Percentiles rank a stretch among this genome's conserved stretches.
Conservation (phyloP, 1,284 basidiomycete species). For the Malassezia sp. region DNA sequence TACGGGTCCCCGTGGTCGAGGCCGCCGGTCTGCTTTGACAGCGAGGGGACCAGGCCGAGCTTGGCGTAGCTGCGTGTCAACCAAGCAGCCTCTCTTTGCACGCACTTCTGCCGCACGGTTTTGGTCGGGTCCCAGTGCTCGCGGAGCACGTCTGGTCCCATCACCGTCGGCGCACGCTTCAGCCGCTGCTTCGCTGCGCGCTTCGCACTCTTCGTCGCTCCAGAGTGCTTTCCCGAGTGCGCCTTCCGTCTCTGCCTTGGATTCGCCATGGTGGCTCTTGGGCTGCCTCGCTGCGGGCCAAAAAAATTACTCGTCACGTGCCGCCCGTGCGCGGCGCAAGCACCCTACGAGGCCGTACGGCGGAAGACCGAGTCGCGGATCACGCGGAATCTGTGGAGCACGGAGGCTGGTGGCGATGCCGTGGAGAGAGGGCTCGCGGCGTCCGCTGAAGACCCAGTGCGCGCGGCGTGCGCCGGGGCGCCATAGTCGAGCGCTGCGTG, state of each 20-base stretch:
- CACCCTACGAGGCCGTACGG: background rate
- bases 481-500: conserved; percentile 1
- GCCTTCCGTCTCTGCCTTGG: conserved; percentile 75
- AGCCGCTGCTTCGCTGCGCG: conserved; percentile 61
- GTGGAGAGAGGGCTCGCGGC: no score
- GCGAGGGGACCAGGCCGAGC: conserved; percentile 57
- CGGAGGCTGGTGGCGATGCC: background rate
- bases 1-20: conserved; percentile 19
- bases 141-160: conserved; percentile 69
- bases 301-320: no score
- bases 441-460: no score
- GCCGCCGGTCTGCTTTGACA: conserved; percentile 24
- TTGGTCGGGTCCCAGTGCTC: conserved; percentile 77
- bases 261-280: conserved; percentile 65
- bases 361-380: background rate
- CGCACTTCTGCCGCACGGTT: conserved; percentile 86
- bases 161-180: conserved; percentile 53
- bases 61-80: conserved; percentile 58
- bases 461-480: background rate
- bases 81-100: background rate
- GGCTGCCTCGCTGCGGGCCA: no score
- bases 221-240: conserved; percentile 53
- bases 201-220: conserved; percentile 57
- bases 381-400: background rate
- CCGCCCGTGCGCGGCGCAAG: background rate